phyloP scores from a whole-genome alignment of 2,329 filamentous ascomycete species.

The Fusarium denticulatum region DNA sequence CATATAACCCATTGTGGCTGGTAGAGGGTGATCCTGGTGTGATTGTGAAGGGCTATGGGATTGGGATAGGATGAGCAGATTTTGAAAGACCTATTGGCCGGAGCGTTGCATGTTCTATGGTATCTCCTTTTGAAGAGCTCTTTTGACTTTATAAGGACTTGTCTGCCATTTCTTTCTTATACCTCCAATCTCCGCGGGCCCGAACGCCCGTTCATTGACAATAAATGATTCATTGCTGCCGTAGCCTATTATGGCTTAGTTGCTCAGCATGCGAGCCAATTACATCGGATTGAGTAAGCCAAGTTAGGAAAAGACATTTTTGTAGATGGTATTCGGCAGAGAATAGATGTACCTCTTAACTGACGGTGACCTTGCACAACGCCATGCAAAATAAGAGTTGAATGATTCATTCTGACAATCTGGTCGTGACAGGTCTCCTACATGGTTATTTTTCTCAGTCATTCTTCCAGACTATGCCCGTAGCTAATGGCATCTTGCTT shows the following conservation, averaged over 20 bases:
- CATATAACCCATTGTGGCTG: conserved; percentile 15
- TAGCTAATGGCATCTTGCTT: neutral
- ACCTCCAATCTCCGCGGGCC: neutral
- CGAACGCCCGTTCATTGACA: neutral
- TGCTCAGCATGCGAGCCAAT: neutral
- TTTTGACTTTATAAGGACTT: neutral
- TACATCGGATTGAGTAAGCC: neutral
- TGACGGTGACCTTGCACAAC: neutral
- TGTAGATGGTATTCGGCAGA: neutral
- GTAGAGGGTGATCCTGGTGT: neutral
- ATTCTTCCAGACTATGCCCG: neutral
- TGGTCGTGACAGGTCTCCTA: neutral
- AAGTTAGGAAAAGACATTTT: neutral
- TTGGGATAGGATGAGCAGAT: neutral
- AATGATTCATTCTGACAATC: neutral
- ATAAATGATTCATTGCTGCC: conserved; percentile 11
- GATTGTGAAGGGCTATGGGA: neutral
- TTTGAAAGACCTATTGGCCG: neutral
- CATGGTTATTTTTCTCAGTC: too few relatives aligned
- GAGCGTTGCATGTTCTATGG: neutral
- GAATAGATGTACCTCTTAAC: neutral
- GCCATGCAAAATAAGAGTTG: neutral
- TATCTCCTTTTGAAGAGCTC: too few relatives aligned
- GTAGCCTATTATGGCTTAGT: neutral
- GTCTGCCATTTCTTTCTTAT: neutral